Conservation (phyloP, 768 basidiomycete species). For the Auriscalpium orientale region DNA sequence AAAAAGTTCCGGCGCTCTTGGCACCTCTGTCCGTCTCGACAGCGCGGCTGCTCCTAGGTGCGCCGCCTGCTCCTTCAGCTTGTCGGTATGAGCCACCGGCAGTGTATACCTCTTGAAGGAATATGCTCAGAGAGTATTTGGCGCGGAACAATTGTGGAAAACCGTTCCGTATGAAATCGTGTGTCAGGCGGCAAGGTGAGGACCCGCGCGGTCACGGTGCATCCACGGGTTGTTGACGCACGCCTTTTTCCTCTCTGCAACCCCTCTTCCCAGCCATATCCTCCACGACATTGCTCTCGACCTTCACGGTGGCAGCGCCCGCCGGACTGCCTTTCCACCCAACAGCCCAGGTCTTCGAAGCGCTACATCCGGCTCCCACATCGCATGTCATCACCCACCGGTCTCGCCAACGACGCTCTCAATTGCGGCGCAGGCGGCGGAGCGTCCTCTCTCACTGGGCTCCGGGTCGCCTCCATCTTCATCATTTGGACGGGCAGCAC, state of each 20-base stretch:
- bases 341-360: too few species aligned
- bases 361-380: background rate
- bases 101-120: background rate
- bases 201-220: background rate
- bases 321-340: too few species aligned
- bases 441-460: conserved; percentile 35
- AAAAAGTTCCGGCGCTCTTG: background rate
- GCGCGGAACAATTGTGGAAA: background rate
- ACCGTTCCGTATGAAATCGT: background rate
- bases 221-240: background rate
- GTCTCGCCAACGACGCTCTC: background rate
- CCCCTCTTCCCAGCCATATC: background rate
- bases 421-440: conserved; percentile 48
- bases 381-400: background rate
- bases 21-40: background rate
- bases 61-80: background rate
- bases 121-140: background rate
- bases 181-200: background rate
- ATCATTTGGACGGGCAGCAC: conserved; percentile 58
- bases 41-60: background rate
- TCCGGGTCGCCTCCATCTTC: conserved; percentile 71
- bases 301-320: too few species aligned
- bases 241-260: background rate
- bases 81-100: background rate
- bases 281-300: background rate